Percentiles rank a stretch among this genome's conserved stretches.
phyloP scores from a whole-genome alignment of 208 protist species.

The Phytomonas serpens region DNA sequence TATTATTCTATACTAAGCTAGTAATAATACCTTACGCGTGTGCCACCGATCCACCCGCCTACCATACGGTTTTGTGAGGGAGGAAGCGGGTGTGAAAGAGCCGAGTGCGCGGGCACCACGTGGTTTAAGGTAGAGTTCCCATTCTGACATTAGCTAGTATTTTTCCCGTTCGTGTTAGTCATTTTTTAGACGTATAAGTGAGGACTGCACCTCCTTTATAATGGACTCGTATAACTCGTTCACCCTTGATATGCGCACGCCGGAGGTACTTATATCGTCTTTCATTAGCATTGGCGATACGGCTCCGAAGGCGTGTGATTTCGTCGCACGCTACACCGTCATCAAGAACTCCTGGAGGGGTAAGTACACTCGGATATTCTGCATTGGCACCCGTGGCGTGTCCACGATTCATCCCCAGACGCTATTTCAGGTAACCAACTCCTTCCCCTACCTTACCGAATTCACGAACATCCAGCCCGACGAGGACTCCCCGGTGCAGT shows the following conservation, averaged over 20 bases:
- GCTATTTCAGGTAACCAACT: conserved; percentile 77
- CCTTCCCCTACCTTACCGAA: conserved; percentile 42
- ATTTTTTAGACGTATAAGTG: background rate
- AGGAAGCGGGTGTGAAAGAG: background rate
- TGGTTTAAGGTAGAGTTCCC: background rate
- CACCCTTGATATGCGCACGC: background rate
- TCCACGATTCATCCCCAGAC: conserved; percentile 70
- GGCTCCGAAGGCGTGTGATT: conserved; percentile 18
- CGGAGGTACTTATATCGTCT: background rate
- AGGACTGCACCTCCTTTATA: background rate
- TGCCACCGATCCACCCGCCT: background rate
- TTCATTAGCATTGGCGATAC: background rate
- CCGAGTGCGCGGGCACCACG: background rate
- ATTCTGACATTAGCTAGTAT: background rate
- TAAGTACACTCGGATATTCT: conserved; percentile 82
- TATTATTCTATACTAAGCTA: background rate
- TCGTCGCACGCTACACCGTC: conserved; percentile 62
- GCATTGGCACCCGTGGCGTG: conserved; percentile 34
- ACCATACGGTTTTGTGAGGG: background rate
- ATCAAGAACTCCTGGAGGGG: conserved; percentile 85
- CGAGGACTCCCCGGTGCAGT: conserved; percentile 21
- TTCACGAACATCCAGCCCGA: conserved; percentile 42
- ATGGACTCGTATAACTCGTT: background rate
- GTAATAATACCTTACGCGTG: background rate
- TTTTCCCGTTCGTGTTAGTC: conserved; percentile 3